Base-by-base conservation (phyloP, 2,329 filamentous ascomycete genomes). In the Rutstroemia sp. region DNA sequence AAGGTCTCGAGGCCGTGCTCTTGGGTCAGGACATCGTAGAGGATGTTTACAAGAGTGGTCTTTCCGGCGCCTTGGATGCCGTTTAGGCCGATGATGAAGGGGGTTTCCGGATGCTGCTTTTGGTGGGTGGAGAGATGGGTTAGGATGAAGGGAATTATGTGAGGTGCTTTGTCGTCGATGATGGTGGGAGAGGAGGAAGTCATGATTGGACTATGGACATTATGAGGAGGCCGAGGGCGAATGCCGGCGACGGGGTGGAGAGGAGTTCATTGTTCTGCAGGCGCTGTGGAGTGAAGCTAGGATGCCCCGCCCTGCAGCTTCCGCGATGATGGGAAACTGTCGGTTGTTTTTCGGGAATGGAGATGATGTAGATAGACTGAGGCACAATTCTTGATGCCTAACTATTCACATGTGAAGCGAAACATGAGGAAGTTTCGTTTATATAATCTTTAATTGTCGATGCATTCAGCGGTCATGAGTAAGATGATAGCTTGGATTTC, bases 61-160 rank as follows among this genome's bases (percentile, higher is more conserved):
- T 97, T 96, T 63, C 92, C 92, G 39, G 89, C 87, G 59, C 92
- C 92, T 73, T 96, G 92, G 27, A 96, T 83, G 59, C 92, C 92
- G 65, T 95, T 95, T 65, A 97, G 80, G 48, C 91, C 92, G 60
- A 96, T 79, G 69, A 96, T 83, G 71, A 96, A 88, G 27, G 91
- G 90, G 19, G 44, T 23, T 8, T 21, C 1, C 14, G 44, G 44
- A 16, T 25, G 51, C 74, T 21, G 63, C 53, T 54, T 60, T 41
- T 67, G 68, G 41, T 59, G 73, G 74, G 68, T 86, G 80, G 38
- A 70, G 61, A 89, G 75, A 47, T 78, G 80, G 41, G 80, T 73
- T 38, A 88, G 77, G 59, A 91, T 87, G 70, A 92, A 94, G 21
- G 87, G 86, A 61, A 92, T 81, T 73, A 87, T 90, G 69, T 89